Evolutionary conservation across 2,329 filamentous ascomycete genomes (phyloP).

Genomic region (Apiospora sp.): DNA sequence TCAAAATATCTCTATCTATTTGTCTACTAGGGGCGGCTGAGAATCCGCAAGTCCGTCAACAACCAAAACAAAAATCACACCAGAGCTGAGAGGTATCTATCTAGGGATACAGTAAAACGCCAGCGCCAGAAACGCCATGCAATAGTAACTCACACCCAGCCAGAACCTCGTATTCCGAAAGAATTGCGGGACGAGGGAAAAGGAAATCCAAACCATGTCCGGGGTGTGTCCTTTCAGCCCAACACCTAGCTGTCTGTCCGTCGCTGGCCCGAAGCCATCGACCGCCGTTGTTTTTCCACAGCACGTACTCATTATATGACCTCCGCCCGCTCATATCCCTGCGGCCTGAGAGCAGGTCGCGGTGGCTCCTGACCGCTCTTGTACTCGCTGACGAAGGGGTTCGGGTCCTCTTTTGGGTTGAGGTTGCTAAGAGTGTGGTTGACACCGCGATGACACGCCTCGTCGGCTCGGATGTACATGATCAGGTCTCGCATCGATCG

Average conservation of each 20-base stretch:
- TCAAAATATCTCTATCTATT: background rate
- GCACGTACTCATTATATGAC: conserved; percentile 60
- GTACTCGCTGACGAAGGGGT: conserved; percentile 88
- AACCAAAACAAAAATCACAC: background rate
- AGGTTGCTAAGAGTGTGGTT: conserved; percentile 95
- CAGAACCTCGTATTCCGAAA: background rate
- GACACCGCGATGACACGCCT: conserved; percentile 90
- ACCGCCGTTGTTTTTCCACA: background rate
- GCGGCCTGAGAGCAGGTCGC: conserved; percentile 69
- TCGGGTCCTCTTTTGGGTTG: conserved; percentile 84
- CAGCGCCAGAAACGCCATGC: conserved; percentile 13
- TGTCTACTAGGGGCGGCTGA: background rate
- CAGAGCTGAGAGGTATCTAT: conserved; percentile 19
- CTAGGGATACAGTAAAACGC: background rate
- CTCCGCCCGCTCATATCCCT: conserved; percentile 85
- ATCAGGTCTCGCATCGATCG: conserved; percentile 87
- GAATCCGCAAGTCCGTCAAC: background rate
- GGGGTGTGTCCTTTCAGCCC: background rate
- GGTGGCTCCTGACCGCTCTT: conserved; percentile 73
- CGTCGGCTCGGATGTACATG: conserved; percentile 88
- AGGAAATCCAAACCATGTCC: background rate
- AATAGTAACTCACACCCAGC: background rate
- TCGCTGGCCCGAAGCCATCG: background rate
- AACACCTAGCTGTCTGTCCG: background rate
- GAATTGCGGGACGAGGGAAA: background rate